Base-by-base conservation (phyloP, 768 basidiomycete genomes). In the Pisolithus microcarpus region DNA sequence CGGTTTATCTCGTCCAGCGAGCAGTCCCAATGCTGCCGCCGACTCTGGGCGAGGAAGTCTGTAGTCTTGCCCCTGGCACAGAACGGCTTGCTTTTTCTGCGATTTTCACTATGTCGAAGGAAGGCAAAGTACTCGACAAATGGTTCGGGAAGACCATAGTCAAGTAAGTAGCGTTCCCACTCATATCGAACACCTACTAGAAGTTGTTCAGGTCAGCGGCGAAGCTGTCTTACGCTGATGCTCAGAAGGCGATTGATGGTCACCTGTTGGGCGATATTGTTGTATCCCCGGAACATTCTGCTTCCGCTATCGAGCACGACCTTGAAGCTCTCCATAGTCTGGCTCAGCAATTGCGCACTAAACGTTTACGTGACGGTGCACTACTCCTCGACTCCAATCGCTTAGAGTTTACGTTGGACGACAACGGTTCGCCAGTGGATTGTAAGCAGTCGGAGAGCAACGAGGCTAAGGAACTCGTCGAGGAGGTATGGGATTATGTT, bases 11-110 rank as follows among this genome's bases (percentile, higher is more conserved):
- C 40, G 83, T 98, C 24, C 96, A 99, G 66, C 84, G 95, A 49
- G 84, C 87, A 19, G 95, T 97, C 11, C 94, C 95, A 2, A 99
- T 99, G 96, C 75, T 99, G 8, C 96, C 96, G 2, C 91, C 92
- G 24, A 76, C 85, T n/a, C 73, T 99, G 40, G 89, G 86, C 61
- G 94, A 97, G 67, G 83, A 93, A 59, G 76, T 94, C 13, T 99
- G 96, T 72, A 95, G 91, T 69, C 78, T 99, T 50, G 76, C 82
- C 52, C 92, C 93, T 5, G 87, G 86, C 9, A 77, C 82, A 53
- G 96, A 99, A 50, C 85, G 94, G 47, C 79, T 99, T 28, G 82
- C 94, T 2, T 96, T 97, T 75, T 89, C 92, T 5, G 81, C 86
- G 51, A 67, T 93, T 61, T 92, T 96, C 65, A 94, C 87, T 3